Evolutionary conservation across 345 rosid species (phyloP).

Genomic region (Trapa incisa): DNA sequence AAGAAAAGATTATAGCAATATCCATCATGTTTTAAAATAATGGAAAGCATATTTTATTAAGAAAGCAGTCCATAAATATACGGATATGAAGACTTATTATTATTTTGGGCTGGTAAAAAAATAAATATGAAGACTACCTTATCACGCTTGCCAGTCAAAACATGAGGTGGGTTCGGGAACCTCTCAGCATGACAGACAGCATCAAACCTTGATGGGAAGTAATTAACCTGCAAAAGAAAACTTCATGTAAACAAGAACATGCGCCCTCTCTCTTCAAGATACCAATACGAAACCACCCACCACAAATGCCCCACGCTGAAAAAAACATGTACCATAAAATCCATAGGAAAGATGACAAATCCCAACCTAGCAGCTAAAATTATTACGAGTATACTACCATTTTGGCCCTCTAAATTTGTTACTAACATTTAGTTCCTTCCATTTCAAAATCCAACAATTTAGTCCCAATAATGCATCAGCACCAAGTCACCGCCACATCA

Average conservation of each 20-base stretch:
- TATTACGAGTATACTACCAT: not conserved
- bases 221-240: conserved; percentile 50
- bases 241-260: not conserved
- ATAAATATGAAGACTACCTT: conserved; percentile 28
- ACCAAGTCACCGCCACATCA: too few species aligned
- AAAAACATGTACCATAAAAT: not conserved
- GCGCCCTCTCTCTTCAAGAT: not conserved
- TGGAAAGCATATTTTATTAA: not conserved
- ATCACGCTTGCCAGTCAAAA: conserved; percentile 69
- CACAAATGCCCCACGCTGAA: not conserved
- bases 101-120: too few species aligned
- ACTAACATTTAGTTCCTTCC: too few species aligned
- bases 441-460: too few species aligned
- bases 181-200: conserved; percentile 65
- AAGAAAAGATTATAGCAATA: not conserved
- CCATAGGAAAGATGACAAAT: not conserved
- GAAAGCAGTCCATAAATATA: not conserved
- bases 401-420: too few species aligned
- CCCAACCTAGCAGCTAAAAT: not conserved
- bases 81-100: not conserved
- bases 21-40: not conserved
- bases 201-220: conserved; percentile 85
- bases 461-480: too few species aligned
- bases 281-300: not conserved
- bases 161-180: conserved; percentile 39